These are phyloP conservation scores for Ilyonectria destructans DNA, from an alignment of 2,329 filamentous ascomycete species.

Conservation along the genomic window DNA sequence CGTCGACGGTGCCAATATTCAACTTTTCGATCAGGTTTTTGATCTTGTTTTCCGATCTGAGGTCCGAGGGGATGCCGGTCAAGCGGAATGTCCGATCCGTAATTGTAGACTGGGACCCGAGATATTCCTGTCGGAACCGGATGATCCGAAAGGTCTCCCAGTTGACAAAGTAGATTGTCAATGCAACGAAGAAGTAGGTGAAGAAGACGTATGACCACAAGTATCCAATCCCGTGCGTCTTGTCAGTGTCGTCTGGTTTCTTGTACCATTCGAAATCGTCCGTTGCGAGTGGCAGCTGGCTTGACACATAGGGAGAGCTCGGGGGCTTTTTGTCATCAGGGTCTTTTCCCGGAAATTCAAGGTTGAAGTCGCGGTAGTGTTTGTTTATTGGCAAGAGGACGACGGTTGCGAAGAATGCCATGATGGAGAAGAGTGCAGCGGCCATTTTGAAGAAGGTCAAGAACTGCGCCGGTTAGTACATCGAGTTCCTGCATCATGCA, in stretches of 20 bases:
- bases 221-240: constrained; percentile 65
- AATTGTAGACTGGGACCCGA: constrained; percentile 94
- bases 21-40: constrained; percentile 90
- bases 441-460: constrained; percentile 97
- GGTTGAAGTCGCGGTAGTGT: constrained; percentile 63
- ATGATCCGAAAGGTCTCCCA: constrained; percentile 90
- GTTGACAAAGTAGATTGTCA: constrained; percentile 88
- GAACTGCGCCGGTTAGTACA: constrained; percentile 68
- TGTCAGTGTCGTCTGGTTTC: constrained; percentile 55
- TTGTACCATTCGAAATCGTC: constrained; percentile 42
- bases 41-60: constrained; percentile 87
- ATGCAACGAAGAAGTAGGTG: constrained; percentile 89
- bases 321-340: constrained; percentile 13
- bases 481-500: not conserved
- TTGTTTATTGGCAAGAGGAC: constrained; percentile 91
- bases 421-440: constrained; percentile 84
- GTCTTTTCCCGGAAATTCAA: constrained; percentile 13
- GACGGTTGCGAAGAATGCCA: constrained; percentile 85
- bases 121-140: constrained; percentile 87
- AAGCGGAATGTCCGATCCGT: constrained; percentile 95
- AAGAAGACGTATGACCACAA: constrained; percentile 97
- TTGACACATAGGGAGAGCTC: constrained; percentile 25
- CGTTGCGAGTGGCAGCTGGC: constrained; percentile 36
- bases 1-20: constrained; percentile 91
- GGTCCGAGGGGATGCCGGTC: constrained; percentile 86